Percentiles rank a stretch among this genome's conserved stretches.
Conservation (phyloP, 2,329 filamentous ascomycete species). For the Colletotrichum caudatum region DNA sequence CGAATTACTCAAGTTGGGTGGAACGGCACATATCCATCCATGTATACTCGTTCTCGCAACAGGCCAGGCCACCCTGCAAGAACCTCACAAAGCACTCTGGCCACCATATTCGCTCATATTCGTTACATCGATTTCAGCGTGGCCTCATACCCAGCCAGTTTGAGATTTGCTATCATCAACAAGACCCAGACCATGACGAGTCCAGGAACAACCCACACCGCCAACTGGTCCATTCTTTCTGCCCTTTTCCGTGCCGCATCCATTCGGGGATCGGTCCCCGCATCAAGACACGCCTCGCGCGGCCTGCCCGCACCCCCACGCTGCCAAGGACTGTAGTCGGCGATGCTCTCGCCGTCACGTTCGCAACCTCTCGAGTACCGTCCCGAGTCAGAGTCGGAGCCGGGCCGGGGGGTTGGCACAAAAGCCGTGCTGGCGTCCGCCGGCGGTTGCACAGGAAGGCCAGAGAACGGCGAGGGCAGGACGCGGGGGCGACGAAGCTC, state of each 20-base stretch:
- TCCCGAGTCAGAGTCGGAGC: neutral
- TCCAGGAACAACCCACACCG: neutral
- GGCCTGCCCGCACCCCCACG: neutral
- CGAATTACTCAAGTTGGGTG: neutral
- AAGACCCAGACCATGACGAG: constrained; percentile 10
- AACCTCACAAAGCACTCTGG: neutral
- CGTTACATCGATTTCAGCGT: neutral
- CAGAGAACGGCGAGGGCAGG: neutral
- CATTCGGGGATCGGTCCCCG: neutral
- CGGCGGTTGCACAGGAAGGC: no score
- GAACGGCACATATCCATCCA: neutral
- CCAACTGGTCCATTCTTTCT: neutral
- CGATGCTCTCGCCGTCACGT: neutral
- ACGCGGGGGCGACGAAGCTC: neutral
- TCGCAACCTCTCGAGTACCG: neutral
- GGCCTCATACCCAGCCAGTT: neutral
- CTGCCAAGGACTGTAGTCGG: neutral
- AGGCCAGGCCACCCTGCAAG: neutral
- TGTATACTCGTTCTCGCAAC: neutral
- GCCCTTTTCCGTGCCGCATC: neutral
- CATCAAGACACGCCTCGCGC: neutral
- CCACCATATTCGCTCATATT: neutral
- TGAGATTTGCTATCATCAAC: neutral
- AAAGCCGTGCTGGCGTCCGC: neutral
- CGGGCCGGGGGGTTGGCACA: no score